A percentile compares a stretch with the other conserved stretches of the same genome.
Conservation (phyloP, 2,329 filamentous ascomycete species). For the Diaporthe sp. region DNA sequence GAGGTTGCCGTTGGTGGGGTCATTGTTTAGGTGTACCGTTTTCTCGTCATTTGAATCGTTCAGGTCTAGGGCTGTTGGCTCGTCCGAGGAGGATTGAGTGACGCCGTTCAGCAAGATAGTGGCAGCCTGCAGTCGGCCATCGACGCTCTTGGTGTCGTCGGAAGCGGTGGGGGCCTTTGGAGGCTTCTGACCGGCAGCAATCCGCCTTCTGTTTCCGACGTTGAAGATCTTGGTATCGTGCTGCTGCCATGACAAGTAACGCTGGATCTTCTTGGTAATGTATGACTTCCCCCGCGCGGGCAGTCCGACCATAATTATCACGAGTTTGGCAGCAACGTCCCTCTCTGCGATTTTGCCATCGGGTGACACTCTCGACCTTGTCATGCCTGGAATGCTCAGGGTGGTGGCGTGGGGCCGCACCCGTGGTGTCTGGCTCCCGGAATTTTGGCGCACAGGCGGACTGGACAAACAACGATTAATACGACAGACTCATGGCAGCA, state of each 20-base stretch:
- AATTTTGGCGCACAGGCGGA: constrained; percentile 78
- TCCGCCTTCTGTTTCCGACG: constrained; percentile 89
- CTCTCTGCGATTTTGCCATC: constrained; percentile 94
- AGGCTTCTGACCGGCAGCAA: constrained; percentile 72
- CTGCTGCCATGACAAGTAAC: constrained; percentile 97
- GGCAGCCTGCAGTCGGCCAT: constrained; percentile 66
- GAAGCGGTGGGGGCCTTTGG: constrained; percentile 49
- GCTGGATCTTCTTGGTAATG: constrained; percentile 97
- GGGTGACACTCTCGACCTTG: constrained; percentile 93
- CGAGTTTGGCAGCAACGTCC: constrained; percentile 95
- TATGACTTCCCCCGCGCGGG: constrained; percentile 98
- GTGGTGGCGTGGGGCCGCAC: constrained; percentile 89
- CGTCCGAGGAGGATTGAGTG: constrained; percentile 54
- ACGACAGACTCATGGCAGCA: constrained; percentile 22
- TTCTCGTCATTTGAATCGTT: constrained; percentile 44
- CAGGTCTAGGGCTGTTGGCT: constrained; percentile 57
- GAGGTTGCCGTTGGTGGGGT: constrained; percentile 30
- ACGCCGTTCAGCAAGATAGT: constrained; percentile 70
- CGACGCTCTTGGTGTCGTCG: constrained; percentile 49
- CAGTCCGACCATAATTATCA: constrained; percentile 98
- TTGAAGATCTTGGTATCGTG: constrained; percentile 98
- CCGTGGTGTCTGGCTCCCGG: constrained; percentile 81
- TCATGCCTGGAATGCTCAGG: constrained; percentile 96
- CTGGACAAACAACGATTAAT: constrained; percentile 55
- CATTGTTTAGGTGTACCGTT: constrained; percentile 36